Conservation (phyloP, 2,329 filamentous ascomycete genomes). For the Trichoderma sp. region DNA sequence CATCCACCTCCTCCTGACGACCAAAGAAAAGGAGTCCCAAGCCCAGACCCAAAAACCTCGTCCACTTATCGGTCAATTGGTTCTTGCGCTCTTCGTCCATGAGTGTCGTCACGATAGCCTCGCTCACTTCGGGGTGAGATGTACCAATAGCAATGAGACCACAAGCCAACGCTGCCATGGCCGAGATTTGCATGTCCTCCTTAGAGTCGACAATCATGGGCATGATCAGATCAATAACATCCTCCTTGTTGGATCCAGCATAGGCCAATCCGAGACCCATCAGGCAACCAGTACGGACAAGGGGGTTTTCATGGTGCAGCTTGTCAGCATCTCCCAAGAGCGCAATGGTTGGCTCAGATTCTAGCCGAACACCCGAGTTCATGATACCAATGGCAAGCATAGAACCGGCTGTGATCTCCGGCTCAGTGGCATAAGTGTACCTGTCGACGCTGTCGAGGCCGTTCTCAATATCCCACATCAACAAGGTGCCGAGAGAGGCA, state of each 20-base stretch:
- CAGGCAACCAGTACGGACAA: constrained; percentile 80
- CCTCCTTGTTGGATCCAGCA: constrained; percentile 89
- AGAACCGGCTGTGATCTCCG: constrained; percentile 83
- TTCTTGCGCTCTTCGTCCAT: constrained; percentile 90
- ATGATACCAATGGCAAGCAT: constrained; percentile 93
- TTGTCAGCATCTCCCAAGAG: constrained; percentile 79
- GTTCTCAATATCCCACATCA: constrained; percentile 91
- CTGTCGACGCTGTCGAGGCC: constrained; percentile 93
- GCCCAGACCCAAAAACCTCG: constrained; percentile 91
- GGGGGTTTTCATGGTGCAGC: constrained; percentile 73
- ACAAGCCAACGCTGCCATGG: constrained; percentile 89
- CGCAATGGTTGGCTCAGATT: constrained; percentile 87
- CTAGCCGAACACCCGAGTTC: constrained; percentile 86
- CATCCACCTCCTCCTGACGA: constrained; percentile 97
- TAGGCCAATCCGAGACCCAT: constrained; percentile 97
- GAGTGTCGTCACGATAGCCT: constrained; percentile 88
- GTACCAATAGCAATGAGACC: constrained; percentile 93
- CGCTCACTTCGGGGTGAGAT: constrained; percentile 85
- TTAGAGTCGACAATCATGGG: constrained; percentile 84
- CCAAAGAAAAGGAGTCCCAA: constrained; percentile 94
- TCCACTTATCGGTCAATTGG: constrained; percentile 98
- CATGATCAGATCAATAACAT: constrained; percentile 79
- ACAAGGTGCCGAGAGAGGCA: constrained; percentile 85
- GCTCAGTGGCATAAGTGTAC: constrained; percentile 83
- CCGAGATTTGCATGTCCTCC: constrained; percentile 91